Evolutionary conservation across 371 early-diverging fungal species (phyloP), one percentile per base, ranked within the genome.

Genomic region (Saksenaea oblongispora): DNA sequence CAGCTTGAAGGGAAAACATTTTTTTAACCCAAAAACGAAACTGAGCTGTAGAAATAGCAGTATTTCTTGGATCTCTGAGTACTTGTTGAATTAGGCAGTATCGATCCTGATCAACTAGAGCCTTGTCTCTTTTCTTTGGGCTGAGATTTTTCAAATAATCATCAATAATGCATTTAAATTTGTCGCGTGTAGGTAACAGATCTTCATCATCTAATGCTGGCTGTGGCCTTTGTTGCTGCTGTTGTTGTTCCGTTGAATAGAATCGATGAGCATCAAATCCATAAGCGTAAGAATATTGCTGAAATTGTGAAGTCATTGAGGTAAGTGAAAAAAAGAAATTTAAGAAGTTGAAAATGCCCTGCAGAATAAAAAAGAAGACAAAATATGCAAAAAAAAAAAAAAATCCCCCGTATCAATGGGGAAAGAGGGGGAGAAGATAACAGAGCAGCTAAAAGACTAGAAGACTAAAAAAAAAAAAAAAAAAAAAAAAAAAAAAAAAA

Each of bases 21-120:
- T 85, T 87, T 58, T 87, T 87, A 18, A 83, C 87, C 85, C 87
- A 87, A 58, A 87, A 87, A 17, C 85, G 73, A 61, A 87, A 87
- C 61, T 87, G 87, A 4, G 87, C 87, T 5, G 87, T 87, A 1
- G 85, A 85, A 3, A 84, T 71, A 11, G 84, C 78, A 1, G 87
- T 87, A 54, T 87, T 87, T 34, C 82, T 73, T 15, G 85, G 87
- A 55, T 84, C 84, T 34, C 81, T 78, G 0, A 87, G 66, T 0
- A 84, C 85, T 70, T 82, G 77, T 15, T 80, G 67, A 36, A 87
- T 84, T 66, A 85, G 69, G 22, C 71, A 70, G 63, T 87, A 87
- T 13, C 85, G 83, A 27, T 67, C 64, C 44, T 82, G 79, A 51
- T 84, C 77, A 13, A 87, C 76, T 13, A 87, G 62, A 10, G 85